Conservation (phyloP, 1,139 yeast species). For the Sugiyamaella japonica region DNA sequence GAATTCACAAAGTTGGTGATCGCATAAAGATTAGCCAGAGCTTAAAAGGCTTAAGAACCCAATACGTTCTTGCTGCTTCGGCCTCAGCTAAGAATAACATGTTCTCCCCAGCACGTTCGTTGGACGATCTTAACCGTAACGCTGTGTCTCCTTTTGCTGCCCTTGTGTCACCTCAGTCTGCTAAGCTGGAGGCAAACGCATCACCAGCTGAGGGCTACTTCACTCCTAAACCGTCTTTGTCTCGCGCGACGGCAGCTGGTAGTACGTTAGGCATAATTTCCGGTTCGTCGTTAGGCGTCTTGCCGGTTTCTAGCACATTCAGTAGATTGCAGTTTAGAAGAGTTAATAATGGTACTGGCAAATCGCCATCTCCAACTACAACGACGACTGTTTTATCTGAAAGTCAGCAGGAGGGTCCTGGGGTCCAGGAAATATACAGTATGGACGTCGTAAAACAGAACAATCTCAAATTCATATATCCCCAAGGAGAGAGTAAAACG, state of each 20-base stretch:
- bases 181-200: slow-evolving; percentile 1
- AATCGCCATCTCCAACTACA: slow-evolving; percentile 10
- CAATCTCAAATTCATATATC: slow-evolving; percentile 61
- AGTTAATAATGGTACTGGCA: not conserved
- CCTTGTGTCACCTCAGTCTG: not conserved
- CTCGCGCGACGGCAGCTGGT: not conserved
- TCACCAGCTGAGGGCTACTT: slow-evolving; percentile 29
- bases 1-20: slow-evolving; percentile 79
- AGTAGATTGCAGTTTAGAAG: slow-evolving; percentile 8
- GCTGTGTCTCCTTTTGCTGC: slow-evolving; percentile 31
- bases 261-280: slow-evolving; percentile 11
- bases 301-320: not conserved
- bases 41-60: slow-evolving; percentile 33
- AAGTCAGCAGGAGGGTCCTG: not conserved
- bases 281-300: slow-evolving; percentile 13
- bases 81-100: not conserved
- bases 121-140: slow-evolving; percentile 29
- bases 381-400: slow-evolving; percentile 15
- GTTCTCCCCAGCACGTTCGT: slow-evolving; percentile 11
- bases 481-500: slow-evolving; percentile 63
- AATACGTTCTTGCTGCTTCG: not conserved
- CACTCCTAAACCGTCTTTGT: slow-evolving; percentile 1
- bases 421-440: slow-evolving; percentile 29
- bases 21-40: slow-evolving; percentile 65
- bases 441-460: slow-evolving; percentile 43